These are phyloP conservation scores for Russula earlei DNA, from an alignment of 768 basidiomycete genomes.

Conservation along the genomic window DNA sequence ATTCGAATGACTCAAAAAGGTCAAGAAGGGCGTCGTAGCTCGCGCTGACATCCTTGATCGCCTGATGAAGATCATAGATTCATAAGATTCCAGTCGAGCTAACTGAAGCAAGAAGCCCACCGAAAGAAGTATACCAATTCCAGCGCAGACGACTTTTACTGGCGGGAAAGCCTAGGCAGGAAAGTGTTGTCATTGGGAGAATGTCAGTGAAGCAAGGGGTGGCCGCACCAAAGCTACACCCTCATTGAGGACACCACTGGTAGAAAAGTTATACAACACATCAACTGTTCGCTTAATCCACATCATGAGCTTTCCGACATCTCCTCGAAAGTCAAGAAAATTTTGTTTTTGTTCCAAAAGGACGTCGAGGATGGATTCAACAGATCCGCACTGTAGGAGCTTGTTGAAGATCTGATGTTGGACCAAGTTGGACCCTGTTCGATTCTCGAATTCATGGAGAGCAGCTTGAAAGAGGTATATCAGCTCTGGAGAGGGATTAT, in stretches of 20 bases:
- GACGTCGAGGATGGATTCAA: background rate
- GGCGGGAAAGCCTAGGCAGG: background rate
- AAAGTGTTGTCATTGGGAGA: background rate
- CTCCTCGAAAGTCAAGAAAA: background rate
- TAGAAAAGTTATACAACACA: background rate
- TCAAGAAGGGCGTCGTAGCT: background rate
- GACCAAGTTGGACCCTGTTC: background rate
- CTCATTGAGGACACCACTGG: background rate
- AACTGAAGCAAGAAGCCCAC: background rate
- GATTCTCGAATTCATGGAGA: background rate
- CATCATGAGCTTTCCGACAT: background rate
- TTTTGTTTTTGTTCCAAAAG: background rate
- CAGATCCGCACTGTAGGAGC: background rate
- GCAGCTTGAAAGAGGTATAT: background rate
- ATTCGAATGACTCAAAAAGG: background rate
- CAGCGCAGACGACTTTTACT: background rate
- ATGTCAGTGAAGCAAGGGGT: background rate
- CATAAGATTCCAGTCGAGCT: background rate
- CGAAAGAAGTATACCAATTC: background rate
- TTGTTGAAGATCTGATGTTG: background rate
- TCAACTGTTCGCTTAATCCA: background rate
- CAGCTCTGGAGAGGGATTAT: background rate
- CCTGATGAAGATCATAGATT: background rate
- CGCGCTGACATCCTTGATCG: background rate
- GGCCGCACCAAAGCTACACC: background rate